Conservation (phyloP, 1,284 basidiomycete genomes). For the Ustilago loliicola region DNA sequence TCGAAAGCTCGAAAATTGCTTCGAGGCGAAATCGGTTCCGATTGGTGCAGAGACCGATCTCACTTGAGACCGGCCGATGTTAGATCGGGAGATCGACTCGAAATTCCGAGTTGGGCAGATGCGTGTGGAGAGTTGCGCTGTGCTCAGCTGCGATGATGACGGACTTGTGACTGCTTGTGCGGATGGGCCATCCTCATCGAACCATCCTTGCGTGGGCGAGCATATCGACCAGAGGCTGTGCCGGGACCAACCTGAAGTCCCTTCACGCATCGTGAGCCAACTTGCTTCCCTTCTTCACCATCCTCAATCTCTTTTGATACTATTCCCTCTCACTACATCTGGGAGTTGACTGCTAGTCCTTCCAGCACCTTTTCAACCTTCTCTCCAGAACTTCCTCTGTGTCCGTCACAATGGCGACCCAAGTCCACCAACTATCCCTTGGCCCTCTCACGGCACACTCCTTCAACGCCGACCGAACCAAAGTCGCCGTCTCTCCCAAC, state of each 20-base stretch:
- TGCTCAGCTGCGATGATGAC: constrained; percentile 22
- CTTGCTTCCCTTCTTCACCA: not conserved
- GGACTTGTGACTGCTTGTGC: constrained; percentile 16
- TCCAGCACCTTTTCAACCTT: constrained; percentile 9
- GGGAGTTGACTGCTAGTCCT: constrained; percentile 66
- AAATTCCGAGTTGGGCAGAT: not conserved
- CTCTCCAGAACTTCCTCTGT: not conserved
- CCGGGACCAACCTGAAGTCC: not conserved
- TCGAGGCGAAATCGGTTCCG: constrained; percentile 26
- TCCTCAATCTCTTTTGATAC: not conserved
- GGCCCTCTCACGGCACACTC: constrained; percentile 89
- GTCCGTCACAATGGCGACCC: constrained; percentile 50
- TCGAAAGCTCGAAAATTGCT: constrained; percentile 29
- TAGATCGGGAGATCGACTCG: not conserved
- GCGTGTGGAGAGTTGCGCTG: not conserved
- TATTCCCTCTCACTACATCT: not conserved
- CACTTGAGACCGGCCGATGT: not conserved
- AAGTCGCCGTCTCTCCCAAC: constrained; percentile 92
- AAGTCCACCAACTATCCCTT: constrained; percentile 78
- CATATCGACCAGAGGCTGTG: constrained; percentile 17
- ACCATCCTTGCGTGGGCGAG: not conserved
- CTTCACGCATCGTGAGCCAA: not conserved
- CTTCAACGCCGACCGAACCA: constrained; percentile 89
- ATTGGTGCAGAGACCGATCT: constrained; percentile 12
- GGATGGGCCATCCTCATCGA: constrained; percentile 22